These are phyloP conservation scores for Phytopythium mirpurense DNA, from an alignment of 352 stramenopile genomes.

Conservation along the genomic window DNA sequence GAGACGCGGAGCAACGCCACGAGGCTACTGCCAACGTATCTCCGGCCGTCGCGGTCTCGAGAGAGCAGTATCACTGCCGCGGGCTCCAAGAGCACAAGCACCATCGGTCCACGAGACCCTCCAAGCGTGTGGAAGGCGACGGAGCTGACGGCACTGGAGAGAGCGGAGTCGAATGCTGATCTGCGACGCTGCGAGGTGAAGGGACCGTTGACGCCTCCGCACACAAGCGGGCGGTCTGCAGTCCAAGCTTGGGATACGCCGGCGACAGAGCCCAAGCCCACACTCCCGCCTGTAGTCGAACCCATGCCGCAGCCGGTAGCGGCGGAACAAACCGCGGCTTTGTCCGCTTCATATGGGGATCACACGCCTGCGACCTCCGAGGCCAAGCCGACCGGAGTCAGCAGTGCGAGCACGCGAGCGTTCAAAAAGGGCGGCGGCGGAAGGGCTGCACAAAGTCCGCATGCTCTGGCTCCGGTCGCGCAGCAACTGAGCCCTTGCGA, in stretches of 20 bases:
- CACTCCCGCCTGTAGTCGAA: not conserved
- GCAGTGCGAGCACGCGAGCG: not conserved
- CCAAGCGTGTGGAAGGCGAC: not conserved
- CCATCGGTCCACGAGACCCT: not conserved
- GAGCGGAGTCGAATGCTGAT: not conserved
- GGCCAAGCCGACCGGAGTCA: not conserved
- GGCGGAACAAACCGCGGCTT: not conserved
- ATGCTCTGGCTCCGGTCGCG: not conserved
- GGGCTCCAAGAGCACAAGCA: not conserved
- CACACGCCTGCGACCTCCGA: not conserved
- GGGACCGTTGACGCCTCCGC: not conserved
- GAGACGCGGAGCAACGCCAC: slow-evolving; percentile 49
- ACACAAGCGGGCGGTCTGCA: not conserved
- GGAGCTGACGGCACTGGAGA: not conserved
- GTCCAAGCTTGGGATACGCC: not conserved
- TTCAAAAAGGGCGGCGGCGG: not conserved
- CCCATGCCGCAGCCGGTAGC: no score
- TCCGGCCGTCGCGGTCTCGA: slow-evolving; percentile 17
- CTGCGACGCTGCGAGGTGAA: no score
- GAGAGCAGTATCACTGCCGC: slow-evolving; percentile 1
- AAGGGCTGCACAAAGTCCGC: not conserved
- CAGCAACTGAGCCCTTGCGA: not conserved
- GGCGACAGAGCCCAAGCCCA: not conserved
- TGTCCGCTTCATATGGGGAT: not conserved
- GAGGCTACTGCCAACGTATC: slow-evolving; percentile 49